Conservation (phyloP, 75 land plant species). For the Isoetes taiwanensis region DNA sequence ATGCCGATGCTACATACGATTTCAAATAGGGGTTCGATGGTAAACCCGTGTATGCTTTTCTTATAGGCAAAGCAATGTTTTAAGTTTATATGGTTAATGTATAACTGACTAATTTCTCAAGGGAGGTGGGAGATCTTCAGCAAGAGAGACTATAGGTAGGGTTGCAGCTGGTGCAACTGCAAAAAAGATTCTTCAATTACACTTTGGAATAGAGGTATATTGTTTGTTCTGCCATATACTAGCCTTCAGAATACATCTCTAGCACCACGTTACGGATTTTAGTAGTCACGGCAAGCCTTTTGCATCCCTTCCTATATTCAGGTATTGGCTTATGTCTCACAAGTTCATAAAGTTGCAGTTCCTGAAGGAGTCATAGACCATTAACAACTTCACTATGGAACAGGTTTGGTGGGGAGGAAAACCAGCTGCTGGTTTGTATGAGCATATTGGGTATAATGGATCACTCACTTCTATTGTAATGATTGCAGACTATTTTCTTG, state of each 20-base stretch:
- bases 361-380: conserved; percentile 70
- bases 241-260: neutral
- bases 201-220: conserved; percentile 4
- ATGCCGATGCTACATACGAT: conserved; percentile 99
- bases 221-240: too few species aligned
- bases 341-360: conserved; percentile 81
- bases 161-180: conserved; percentile 2
- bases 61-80: neutral
- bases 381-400: conserved; percentile 57
- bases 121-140: conserved; percentile 2
- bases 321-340: conserved; percentile 93
- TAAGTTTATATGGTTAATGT: neutral
- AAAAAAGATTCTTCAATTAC: neutral
- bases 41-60: conserved; percentile 58
- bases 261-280: neutral
- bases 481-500: too few species aligned
- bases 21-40: conserved; percentile 87
- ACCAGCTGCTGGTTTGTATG: too few species aligned
- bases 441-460: neutral
- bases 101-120: neutral
- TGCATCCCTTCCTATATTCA: conserved; percentile 20
- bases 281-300: neutral
- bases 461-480: too few species aligned
- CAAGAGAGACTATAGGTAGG: neutral
- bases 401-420: conserved; percentile 53